Base-by-base conservation (phyloP, 2,329 filamentous ascomycete species). In the Cladophialophora psammophila region DNA sequence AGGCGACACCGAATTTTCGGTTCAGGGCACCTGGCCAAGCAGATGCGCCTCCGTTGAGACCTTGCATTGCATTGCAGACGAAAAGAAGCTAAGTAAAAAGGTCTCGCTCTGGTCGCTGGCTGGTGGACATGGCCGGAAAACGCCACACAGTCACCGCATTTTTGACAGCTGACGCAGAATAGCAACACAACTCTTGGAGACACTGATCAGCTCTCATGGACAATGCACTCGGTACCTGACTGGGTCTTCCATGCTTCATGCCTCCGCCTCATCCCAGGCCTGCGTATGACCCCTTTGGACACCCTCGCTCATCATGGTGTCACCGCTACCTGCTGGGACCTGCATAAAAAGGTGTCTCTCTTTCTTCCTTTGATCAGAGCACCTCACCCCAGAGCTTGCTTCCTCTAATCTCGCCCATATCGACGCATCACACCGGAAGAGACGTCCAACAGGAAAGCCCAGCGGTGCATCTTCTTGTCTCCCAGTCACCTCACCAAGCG, bases 111-210 rank as follows among this genome's bases (percentile, higher is more conserved):
- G 60, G 45, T 20, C 45, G 18, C 38, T 60, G 60, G 59, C 65
- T 56, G 35, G 56, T 40, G 12, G 18, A 57, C 34, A 42, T 13
- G 26, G 60, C 53, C 67, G 20, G n/a, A 31, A 53, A 35, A 52
- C 61, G 64, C 67, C 65, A 69, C 60, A 63, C 53, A 60, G 68
- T 69, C 68, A 69, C 68, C 65, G 65, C 68, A 67, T 67, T 40
- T 67, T 67, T 65, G 68, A 69, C 68, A 59, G 68, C 68, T 65
- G 62, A 67, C 61, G 62, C 61, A 57, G 31, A 45, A 20, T 34
- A 42, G 54, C 52, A 52, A 54, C 53, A 50, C 32, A 58, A 26
- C 26, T 26, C 26, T 26, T 26, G 26, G 12, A 55, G 20, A 52
- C 10, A 61, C 50, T 62, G 64, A 69, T 64, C 64, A 38, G 20